Evolutionary conservation across 768 basidiomycete genomes (phyloP).

Genomic region (Termitomyces titanicus): DNA sequence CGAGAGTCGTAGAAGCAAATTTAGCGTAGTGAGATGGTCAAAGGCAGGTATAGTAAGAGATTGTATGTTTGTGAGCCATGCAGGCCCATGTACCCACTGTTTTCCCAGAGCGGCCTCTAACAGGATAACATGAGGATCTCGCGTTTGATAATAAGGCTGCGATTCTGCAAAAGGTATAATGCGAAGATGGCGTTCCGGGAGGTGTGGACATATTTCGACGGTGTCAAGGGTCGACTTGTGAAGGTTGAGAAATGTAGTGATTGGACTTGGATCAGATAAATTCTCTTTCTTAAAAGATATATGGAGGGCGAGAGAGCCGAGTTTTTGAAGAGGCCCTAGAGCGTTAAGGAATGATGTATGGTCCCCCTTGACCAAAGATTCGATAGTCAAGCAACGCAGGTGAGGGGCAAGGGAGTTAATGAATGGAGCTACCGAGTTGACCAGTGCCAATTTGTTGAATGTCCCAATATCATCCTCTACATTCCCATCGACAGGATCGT

Average conservation of each 20-base stretch:
- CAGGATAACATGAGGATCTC: not conserved
- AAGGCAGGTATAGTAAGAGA: conserved; percentile 1
- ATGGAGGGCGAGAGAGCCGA: conserved; percentile 10
- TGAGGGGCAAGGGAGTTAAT: conserved; percentile 22
- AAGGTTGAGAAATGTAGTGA: not conserved
- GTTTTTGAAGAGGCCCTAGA: conserved; percentile 20
- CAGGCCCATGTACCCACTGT: not conserved
- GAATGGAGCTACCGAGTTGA: conserved; percentile 26
- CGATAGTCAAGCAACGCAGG: conserved; percentile 26
- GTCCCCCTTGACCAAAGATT: conserved; percentile 26
- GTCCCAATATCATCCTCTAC: not conserved
- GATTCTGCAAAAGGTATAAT: not conserved
- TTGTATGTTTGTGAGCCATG: not conserved
- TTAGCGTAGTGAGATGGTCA: not conserved
- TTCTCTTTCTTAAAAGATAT: not conserved
- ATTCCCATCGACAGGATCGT: conserved; percentile 6
- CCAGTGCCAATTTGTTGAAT: conserved; percentile 11
- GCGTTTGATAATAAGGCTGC: not conserved
- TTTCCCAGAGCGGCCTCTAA: not conserved
- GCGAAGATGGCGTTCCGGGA: not conserved
- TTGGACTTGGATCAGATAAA: not conserved
- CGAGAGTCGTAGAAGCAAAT: not conserved
- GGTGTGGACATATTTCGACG: conserved; percentile 1
- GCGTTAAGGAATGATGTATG: conserved; percentile 28
- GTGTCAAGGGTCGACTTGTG: not conserved